Conservation (phyloP, 805 yeast genomes). For the Candida railenensis region DNA sequence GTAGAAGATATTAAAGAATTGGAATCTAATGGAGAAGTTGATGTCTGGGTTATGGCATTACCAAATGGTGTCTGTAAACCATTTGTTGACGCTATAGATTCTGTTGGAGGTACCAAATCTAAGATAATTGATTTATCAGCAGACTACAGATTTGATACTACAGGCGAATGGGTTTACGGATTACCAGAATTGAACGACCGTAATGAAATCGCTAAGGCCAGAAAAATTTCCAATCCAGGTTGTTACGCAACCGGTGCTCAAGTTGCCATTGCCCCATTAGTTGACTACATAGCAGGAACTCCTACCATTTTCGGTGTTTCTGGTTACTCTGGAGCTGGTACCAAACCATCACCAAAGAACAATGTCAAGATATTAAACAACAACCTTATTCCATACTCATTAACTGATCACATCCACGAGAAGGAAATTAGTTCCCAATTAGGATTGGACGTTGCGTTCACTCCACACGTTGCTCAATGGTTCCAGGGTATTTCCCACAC, state of each 20-base stretch:
- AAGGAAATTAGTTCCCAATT: constrained; percentile 82
- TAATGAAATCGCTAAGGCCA: constrained; percentile 60
- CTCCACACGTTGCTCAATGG: constrained; percentile 99
- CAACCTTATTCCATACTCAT: constrained; percentile 90
- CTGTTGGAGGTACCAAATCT: constrained; percentile 60
- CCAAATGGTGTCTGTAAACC: constrained; percentile 97
- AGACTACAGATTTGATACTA: constrained; percentile 89
- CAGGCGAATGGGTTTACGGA: constrained; percentile 91
- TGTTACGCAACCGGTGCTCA: constrained; percentile 99
- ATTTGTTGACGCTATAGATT: constrained; percentile 76
- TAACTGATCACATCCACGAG: constrained; percentile 97
- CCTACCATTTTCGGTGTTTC: constrained; percentile 94
- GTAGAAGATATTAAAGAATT: constrained; percentile 79
- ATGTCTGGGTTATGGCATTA: constrained; percentile 98
- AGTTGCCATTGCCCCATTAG: constrained; percentile 83
- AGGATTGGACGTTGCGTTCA: constrained; percentile 79
- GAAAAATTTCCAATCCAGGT: constrained; percentile 93
- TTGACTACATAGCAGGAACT: constrained; percentile 61
- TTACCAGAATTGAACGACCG: constrained; percentile 88
- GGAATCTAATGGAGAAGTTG: constrained; percentile 77
- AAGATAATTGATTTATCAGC: constrained; percentile 93
- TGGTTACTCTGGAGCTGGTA: constrained; percentile 99
- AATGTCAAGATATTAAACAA: constrained; percentile 71
- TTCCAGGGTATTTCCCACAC: constrained; percentile 97
- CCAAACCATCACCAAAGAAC: constrained; percentile 96